Base-by-base conservation (phyloP, 768 basidiomycete genomes). In the Suillus placidus region DNA sequence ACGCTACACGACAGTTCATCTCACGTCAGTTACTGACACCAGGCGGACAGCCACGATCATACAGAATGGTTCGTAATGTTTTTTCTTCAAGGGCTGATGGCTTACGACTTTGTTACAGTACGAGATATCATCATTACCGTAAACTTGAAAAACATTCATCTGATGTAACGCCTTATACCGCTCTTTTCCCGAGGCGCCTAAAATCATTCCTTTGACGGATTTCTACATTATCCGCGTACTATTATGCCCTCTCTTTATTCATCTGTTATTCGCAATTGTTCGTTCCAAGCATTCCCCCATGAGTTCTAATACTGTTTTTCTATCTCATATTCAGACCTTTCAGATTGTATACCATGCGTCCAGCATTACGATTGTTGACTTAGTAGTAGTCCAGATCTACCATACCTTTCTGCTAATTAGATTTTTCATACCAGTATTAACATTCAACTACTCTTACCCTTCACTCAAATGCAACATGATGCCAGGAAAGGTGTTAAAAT, bases 1-100 rank as follows among this genome's bases (percentile, higher is more conserved):
- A 78, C 32, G 8, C 16, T 18, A 0, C 26, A 42, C 45, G 6
- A 23, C 67, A 94, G 92, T 91, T 62, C 92, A 94, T 76, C 81
- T 88, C 64, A 94, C 92, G 12, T 85, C 90, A 61, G 92, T 94
- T 58, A 92, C 88, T n/a, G 91, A 94, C 78, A 92, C 90, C 65
- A 83, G 84, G 73, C 81, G 83, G 69, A 94, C 92, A 43, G 81
- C 84, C 45, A 88, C 84, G 18, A 93, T 94, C 71, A 93, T 94
- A 70, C 79, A 86, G 40, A 85, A 84, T 66, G 91, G 92, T 92
- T 70, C 65, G 86, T 77, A 32, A 34, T 12, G 9, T 35, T 54
- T 42, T 61, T 60, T 60, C 30, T 23, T 18, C 8, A n/a, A 49
- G 34, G 35, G 51, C 26, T 61, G 12, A 49, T 52, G 68, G 66